phyloP scores from a whole-genome alignment of 345 rosid genomes.

The Dimocarpus longan region DNA sequence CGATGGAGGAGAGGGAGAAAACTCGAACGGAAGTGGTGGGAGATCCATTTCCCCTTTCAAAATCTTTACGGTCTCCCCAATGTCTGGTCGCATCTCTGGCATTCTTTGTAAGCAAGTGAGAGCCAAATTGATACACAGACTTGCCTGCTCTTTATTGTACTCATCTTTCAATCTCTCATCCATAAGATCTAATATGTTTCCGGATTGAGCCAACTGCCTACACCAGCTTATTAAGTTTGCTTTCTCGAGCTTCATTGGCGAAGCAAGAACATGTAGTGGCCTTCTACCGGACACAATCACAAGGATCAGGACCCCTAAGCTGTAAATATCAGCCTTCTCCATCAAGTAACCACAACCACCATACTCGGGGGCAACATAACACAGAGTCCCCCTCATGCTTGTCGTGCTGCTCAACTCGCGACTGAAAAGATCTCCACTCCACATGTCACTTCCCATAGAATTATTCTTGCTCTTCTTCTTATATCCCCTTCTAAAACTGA shows the following conservation, averaged over 20 bases:
- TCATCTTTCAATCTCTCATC: constrained; percentile 82
- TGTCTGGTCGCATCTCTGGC: constrained; percentile 89
- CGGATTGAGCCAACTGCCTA: constrained; percentile 84
- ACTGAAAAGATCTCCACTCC: constrained; percentile 95
- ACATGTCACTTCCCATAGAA: constrained; percentile 82
- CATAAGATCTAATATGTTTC: constrained; percentile 80
- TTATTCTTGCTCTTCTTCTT: constrained; percentile 45
- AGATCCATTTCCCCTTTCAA: constrained; percentile 92
- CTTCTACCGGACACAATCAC: constrained; percentile 93
- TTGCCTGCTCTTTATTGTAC: constrained; percentile 75
- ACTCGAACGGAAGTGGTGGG: constrained; percentile 65
- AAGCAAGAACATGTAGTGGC: constrained; percentile 89
- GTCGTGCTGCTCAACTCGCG: constrained; percentile 98
- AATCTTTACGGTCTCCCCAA: constrained; percentile 72
- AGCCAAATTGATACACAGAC: constrained; percentile 86
- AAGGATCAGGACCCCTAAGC: constrained; percentile 89
- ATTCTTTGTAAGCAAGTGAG: constrained; percentile 79
- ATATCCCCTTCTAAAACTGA: constrained; percentile 92
- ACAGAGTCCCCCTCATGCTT: constrained; percentile 97
- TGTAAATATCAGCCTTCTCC: constrained; percentile 98
- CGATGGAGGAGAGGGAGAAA: constrained; percentile 89
- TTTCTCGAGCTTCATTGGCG: constrained; percentile 96
- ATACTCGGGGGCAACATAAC: constrained; percentile 94
- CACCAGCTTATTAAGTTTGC: constrained; percentile 97
- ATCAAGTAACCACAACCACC: constrained; percentile 85